Base-by-base conservation (phyloP, 2,329 filamentous ascomycete species). In the Colletotrichum gigasporum region DNA sequence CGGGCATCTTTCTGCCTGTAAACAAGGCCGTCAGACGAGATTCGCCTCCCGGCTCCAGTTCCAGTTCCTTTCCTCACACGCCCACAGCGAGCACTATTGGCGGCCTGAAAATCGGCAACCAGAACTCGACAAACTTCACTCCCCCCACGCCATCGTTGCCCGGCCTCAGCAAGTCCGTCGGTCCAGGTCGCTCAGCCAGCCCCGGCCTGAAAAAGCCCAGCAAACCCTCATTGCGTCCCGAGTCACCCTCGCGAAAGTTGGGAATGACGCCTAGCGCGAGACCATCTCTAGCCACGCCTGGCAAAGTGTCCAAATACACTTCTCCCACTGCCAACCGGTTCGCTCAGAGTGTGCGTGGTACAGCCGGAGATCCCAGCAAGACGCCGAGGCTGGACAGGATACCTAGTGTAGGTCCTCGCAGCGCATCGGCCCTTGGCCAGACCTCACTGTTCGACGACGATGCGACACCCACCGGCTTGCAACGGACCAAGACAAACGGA, bases 1-100 rank as follows among this genome's bases (percentile, higher is more conserved):
- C 96, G 2, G 96, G 96, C 65, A 98, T 99, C 72, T 99, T 99
- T 75, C 85, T 99, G 12, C 96, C 96, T 3, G 82, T 96, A 14
- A 88, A 90, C 75, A 96, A 96, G 76, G 92, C 92, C 32, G 84
- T 86, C 73, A 91, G 87, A 76, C 90, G 88, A 73, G 87, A 86
- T 51, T 87, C 86, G 39, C 83, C 84, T 20, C 78, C 81, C 12
- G 80, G 82, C 28, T 81, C 86, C 35, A 71, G 70, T 5, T 79
- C 80, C 34, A 82, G 81, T 52, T 81, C 84, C 6, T 85, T 86
- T 68, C 87, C 91, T 7, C 81, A 86, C 56, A 94, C 91, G 2
- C 91, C 94, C 4, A 88, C 87, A 3, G 88, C 90, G n/a, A 87
- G 87, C 28, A 83, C 84, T 16, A 82, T 85, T 52, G 79, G 80